Percentiles rank a stretch among this genome's conserved stretches.
Evolutionary conservation across 1,284 basidiomycete species (phyloP).

Genomic region (Meira nashicola): DNA sequence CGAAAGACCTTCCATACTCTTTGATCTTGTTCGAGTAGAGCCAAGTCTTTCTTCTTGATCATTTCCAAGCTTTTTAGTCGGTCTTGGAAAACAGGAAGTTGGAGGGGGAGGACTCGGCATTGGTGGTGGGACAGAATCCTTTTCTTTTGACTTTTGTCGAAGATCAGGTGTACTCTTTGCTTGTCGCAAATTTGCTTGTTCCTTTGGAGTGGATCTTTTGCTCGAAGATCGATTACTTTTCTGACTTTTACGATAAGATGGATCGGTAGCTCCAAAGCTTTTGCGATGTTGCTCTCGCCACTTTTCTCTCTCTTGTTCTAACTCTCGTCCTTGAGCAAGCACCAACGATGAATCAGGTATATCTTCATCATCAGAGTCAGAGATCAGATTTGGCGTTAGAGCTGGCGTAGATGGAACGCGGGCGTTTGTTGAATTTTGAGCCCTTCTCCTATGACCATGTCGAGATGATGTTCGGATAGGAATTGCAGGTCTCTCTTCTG

Average conservation of each 20-base stretch:
- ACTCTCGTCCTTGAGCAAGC: conserved; percentile 14
- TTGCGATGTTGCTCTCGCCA: conserved; percentile 12
- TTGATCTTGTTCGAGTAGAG: too few species aligned
- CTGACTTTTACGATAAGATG: not conserved
- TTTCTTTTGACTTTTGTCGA: too few species aligned
- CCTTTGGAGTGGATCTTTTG: too few species aligned
- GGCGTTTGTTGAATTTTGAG: not conserved
- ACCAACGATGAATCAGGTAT: conserved; percentile 7
- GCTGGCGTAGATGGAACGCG: not conserved
- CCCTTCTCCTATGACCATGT: not conserved
- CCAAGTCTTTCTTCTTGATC: too few species aligned
- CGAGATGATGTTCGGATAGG: not conserved
- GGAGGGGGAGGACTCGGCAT: too few species aligned
- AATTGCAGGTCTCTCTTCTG: not conserved
- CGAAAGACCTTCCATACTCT: too few species aligned
- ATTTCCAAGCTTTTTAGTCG: too few species aligned
- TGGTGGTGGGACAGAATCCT: too few species aligned
- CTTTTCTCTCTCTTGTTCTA: conserved; percentile 15
- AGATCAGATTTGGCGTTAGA: not conserved
- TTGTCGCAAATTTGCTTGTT: too few species aligned
- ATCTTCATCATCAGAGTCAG: conserved; percentile 5
- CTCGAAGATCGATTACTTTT: too few species aligned
- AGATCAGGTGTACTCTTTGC: too few species aligned
- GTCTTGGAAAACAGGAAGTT: too few species aligned
- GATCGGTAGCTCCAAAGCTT: conserved; percentile 8